These are phyloP conservation scores for Starmerella vitae DNA, from an alignment of 805 yeast genomes.

Conservation along the genomic window DNA sequence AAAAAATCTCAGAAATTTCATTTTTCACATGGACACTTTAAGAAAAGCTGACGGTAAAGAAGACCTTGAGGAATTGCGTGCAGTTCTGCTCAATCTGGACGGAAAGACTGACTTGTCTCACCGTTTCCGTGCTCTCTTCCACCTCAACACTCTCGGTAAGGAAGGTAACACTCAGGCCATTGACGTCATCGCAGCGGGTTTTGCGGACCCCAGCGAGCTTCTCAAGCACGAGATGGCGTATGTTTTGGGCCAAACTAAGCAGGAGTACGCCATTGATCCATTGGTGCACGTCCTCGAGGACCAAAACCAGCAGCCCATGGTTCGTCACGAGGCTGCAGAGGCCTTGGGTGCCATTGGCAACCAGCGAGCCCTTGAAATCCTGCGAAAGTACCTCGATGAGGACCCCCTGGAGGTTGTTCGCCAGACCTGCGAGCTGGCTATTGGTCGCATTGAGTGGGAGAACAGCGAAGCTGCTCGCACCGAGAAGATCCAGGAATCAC, in stretches of 20 bases:
- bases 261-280: constrained; percentile 60
- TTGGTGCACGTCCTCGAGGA: constrained; percentile 59
- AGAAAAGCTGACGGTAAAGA: constrained; percentile 22
- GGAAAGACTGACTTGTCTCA: constrained; percentile 67
- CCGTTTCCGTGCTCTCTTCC: constrained; percentile 89
- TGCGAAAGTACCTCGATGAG: constrained; percentile 48
- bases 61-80: constrained; percentile 18
- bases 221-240: constrained; percentile 97
- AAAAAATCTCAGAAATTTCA: too few species aligned
- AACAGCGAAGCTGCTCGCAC: constrained; percentile 48
- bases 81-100: constrained; percentile 23
- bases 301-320: constrained; percentile 67
- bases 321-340: constrained; percentile 98
- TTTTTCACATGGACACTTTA: constrained; percentile 24
- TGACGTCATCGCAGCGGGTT: constrained; percentile 73
- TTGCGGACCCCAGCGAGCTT: constrained; percentile 69
- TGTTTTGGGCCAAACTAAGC: constrained; percentile 89
- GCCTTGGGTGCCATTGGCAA: constrained; percentile 95
- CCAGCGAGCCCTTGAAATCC: constrained; percentile 49
- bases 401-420: constrained; percentile 82
- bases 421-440: constrained; percentile 95
- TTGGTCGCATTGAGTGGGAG: constrained; percentile 90
- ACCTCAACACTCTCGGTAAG: constrained; percentile 71
- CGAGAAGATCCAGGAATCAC: constrained; percentile 61
- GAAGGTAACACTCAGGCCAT: constrained; percentile 57